Base-by-base conservation (phyloP, 106 monocot genomes). In the Allium cepa region DNA sequence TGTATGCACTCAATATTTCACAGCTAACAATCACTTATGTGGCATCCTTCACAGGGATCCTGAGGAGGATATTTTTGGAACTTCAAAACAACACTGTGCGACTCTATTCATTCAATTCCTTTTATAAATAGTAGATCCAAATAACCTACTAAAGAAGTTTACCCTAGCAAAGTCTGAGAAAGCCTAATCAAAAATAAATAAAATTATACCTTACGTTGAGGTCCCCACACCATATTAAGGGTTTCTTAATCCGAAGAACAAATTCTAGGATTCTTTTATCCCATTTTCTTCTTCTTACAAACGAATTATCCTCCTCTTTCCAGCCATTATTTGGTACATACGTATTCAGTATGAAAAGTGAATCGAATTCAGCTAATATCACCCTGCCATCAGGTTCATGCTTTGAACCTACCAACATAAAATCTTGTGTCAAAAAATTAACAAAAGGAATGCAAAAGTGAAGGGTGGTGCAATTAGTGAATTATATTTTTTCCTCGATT, bases 301-400 rank as follows among this genome's bases (percentile, higher is more conserved):
- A 97, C 62, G 97, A 92, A 79, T 80, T 96, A 64, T 92, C 96
- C 27, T 96, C 97, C 22, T 97, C 97, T 67, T 89, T 97, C 97
- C 97, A 92, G 36, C 97, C 97, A 77, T 97, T 97, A 62, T 97
- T 97, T 46, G 97, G 97, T 60, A 71, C 77, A 82, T 97, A 97
- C 3, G 92, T 92, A 75, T 97, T 97, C 59, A 97, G 64, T 36
- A 97, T 56, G 72, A 70, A 59, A 73, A 76, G 89, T 63, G 92
- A 80, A 47, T 97, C 92, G 63, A 97, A 97, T 81, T 97, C 97
- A 71, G 92, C 97, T 67, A 97, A 85, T 80, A 97, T 97, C 73
- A 97, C 92, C 17, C 97, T 79, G 16, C 97, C 97, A 79, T 92
- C 97, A 46, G 75, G 75, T 80, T 97, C 97, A 82, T 97, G 97